Evolutionary conservation across 768 basidiomycete genomes (phyloP), one percentile per base, ranked within the genome.

Genomic region (Suillus ampliporus): DNA sequence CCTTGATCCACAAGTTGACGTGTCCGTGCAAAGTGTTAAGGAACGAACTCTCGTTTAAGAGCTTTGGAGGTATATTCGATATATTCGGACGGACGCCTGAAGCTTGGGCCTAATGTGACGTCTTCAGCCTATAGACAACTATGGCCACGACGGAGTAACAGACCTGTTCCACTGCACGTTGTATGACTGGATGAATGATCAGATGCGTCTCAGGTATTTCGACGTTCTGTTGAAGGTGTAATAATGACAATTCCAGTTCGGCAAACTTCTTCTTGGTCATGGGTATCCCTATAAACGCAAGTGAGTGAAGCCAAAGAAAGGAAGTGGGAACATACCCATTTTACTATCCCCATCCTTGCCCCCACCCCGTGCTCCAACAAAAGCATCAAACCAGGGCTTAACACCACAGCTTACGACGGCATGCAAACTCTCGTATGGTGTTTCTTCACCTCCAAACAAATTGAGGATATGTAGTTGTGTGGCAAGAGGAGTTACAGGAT

Each of bases 221-320:
- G 65, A 99, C 97, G 69, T 99, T 99, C 76, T 99, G 97, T 72
- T 99, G 97, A 6, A 99, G 84, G 73, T 99, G 97, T 2, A 99
- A 80, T 17, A 99, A 80, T 2, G 94, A 95, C 11, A 98, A 79
- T 75, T 99, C 97, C 60, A 99, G 88, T 70, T 99, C 97, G 9
- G 97, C 97, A 71, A 99, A 98, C 78, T 98, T 99, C 83, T 96
- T 96, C 86, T 98, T 99, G 51, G 97, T 95, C 84, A 97, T 94
- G 4, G 97, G 97, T 62, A 99, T 99, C 56, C 89, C 89, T 86
- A 70, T 38, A 61, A 31, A 28, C 53, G 28, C 7, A 21, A 35
- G 50, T 70, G 46, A 71, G 67, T 21, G 2, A 44, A 56, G 28
- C 13, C 37, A 21, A 52, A 38, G 35, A 11, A 41, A 28, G n/a